These are phyloP conservation scores for Fusarium hainanense DNA, from an alignment of 2,329 filamentous ascomycete genomes.

Conservation along the genomic window DNA sequence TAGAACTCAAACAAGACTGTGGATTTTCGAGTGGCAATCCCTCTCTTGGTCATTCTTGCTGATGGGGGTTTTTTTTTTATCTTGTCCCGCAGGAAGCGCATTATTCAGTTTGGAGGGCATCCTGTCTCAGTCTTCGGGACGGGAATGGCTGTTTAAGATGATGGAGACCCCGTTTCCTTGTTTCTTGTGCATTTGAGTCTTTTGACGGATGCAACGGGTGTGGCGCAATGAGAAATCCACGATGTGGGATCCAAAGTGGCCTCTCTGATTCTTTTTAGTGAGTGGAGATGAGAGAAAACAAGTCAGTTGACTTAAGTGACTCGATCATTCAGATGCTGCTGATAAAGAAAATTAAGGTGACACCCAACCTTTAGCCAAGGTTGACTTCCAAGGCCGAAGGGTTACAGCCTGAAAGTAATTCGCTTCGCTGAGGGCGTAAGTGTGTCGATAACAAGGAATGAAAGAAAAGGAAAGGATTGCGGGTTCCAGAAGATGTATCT, in stretches of 20 bases:
- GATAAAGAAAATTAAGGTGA: background rate
- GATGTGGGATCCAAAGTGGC: conserved; percentile 22
- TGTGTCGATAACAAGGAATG: background rate
- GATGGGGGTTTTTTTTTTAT: conserved; percentile 2
- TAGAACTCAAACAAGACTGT: conserved; percentile 18
- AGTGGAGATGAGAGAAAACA: conserved; percentile 15
- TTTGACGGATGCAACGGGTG: conserved; percentile 32
- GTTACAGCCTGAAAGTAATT: background rate
- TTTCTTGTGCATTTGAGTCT: conserved; percentile 21
- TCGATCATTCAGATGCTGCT: background rate
- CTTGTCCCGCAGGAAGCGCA: conserved; percentile 37
- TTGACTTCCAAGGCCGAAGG: conserved; percentile 11
- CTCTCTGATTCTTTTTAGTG: conserved; percentile 22
- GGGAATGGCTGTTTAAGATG: conserved; percentile 37
- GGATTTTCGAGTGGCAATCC: conserved; percentile 30
- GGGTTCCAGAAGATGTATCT: background rate
- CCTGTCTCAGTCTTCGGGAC: conserved; percentile 42
- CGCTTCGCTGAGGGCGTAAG: background rate
- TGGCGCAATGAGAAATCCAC: conserved; percentile 32
- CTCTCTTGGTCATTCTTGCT: conserved; percentile 14
- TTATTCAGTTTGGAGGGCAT: conserved; percentile 39
- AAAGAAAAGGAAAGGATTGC: background rate
- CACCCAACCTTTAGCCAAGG: conserved; percentile 6
- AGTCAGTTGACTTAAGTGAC: conserved; percentile 2
- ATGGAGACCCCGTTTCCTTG: conserved; percentile 23